phyloP scores from a whole-genome alignment of 2,329 filamentous ascomycete genomes.

The Tolypocladium cylindrosporum region DNA sequence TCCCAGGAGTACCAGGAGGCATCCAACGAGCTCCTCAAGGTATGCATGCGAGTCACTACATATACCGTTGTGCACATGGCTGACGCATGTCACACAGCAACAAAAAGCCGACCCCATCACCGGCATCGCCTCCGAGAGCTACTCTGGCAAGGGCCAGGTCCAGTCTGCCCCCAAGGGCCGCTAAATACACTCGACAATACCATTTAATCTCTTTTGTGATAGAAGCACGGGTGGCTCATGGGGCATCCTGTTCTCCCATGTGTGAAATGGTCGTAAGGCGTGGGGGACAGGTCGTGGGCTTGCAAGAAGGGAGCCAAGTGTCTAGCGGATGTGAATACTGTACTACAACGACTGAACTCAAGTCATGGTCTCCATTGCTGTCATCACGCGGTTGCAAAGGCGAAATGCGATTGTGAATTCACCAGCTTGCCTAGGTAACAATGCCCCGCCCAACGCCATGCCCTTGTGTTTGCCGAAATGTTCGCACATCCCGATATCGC shows the following conservation, averaged over 20 bases:
- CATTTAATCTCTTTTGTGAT: conserved; percentile 22
- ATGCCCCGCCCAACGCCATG: background rate
- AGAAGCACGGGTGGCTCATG: conserved; percentile 20
- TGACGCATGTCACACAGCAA: conserved; percentile 37
- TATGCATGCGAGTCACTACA: conserved; percentile 24
- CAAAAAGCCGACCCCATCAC: conserved; percentile 83
- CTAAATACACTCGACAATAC: conserved; percentile 23
- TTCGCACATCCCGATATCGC: conserved; percentile 2
- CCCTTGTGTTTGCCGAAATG: background rate
- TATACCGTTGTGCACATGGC: background rate
- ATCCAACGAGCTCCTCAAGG: conserved; percentile 87
- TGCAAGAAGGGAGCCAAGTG: conserved; percentile 16
- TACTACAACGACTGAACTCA: conserved; percentile 29
- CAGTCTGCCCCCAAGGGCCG: conserved; percentile 53
- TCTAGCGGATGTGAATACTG: conserved; percentile 30
- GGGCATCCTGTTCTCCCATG: conserved; percentile 18
- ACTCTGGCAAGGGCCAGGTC: conserved; percentile 67
- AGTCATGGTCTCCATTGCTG: conserved; percentile 19
- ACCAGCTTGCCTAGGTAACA: conserved; percentile 3
- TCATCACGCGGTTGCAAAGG: conserved; percentile 8
- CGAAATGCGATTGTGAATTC: conserved; percentile 5
- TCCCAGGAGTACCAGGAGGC: conserved; percentile 95
- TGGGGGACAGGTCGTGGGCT: conserved; percentile 8
- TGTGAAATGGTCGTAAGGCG: conserved; percentile 23
- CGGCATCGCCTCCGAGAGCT: conserved; percentile 70